Evolutionary conservation across 2,329 filamentous ascomycete genomes (phyloP), one percentile per base, ranked within the genome.

Genomic region (Aureobasidium sp.): DNA sequence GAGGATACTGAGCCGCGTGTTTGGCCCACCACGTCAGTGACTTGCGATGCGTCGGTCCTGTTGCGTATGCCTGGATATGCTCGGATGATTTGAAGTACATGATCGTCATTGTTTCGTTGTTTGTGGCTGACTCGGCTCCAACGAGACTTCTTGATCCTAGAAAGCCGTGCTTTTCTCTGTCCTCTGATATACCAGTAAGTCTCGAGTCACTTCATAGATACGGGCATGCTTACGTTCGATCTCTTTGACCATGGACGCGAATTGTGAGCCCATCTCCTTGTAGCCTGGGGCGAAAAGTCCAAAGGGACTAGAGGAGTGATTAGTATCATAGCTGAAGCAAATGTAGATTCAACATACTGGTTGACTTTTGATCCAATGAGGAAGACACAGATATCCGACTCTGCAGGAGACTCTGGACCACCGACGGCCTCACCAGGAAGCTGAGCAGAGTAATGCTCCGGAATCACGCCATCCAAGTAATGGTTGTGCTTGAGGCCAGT

Each of bases 1-100:
- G 74, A 29, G 68, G 66, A 44, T 72, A 64, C 29, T 75, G 67
- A 48, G 73, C 72, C 37, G 63, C 49, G 11, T 53, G 20, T 22
- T 68, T 63, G 7, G 68, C 69, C 69, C 77, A 82, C 77, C 78
- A 84, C 51, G 79, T 75, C 81, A 80, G 82, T 0, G 70, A 77
- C 41, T 75, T 69, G 14, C 77, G 75, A 67, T 85, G 83, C 9
- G 78, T 61, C 7, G 73, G 67, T 49, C 75, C 75, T 57, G 83
- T 78, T 1, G 83, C 82, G 65, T 82, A 85, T 17, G 70, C 71
- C 67, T 84, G 77, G 17, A 85, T 68, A 15, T 76, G 76, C 44
- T 79, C 79, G 17, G 79, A 62, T 61, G 75, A 73, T 39, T 75
- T 73, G 70, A 85, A 85, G 74, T 84, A 84, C 67, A 76, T 77